Percentiles rank a stretch among this genome's conserved stretches.
Conservation (phyloP, 1,139 yeast species). For the Zygoascus sp. region DNA sequence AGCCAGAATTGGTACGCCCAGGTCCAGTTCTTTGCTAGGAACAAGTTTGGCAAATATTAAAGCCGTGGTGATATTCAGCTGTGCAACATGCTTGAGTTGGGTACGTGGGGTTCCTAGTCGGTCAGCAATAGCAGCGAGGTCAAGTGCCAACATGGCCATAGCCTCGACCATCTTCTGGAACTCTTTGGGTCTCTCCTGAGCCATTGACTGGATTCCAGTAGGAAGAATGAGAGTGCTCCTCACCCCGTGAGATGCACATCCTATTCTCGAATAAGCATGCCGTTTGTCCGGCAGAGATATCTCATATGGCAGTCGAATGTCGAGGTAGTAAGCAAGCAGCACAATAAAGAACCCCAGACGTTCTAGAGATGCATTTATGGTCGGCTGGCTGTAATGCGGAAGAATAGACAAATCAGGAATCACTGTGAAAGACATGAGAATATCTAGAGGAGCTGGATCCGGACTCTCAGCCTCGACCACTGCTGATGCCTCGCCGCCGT, state of each 20-base stretch:
- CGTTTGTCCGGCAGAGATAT: conserved; percentile 29
- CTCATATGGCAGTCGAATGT: conserved; percentile 32
- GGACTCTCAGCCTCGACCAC: background rate
- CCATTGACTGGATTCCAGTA: conserved; percentile 18
- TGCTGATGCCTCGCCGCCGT: conserved; percentile 15
- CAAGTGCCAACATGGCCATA: conserved; percentile 34
- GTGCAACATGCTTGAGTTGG: conserved; percentile 17
- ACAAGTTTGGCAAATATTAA: conserved; percentile 12
- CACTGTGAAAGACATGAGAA: conserved; percentile 26
- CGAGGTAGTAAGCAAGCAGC: conserved; percentile 34
- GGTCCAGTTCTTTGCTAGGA: conserved; percentile 7
- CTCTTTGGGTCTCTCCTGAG: conserved; percentile 27
- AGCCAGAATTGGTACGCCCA: background rate
- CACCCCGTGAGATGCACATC: conserved; percentile 17
- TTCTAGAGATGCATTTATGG: conserved; percentile 34
- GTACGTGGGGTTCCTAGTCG: conserved; percentile 17
- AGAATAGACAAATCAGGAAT: conserved; percentile 33
- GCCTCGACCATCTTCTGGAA: conserved; percentile 32
- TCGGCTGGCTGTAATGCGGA: conserved; percentile 28
- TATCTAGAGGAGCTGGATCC: conserved; percentile 20
- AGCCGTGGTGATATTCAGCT: conserved; percentile 18
- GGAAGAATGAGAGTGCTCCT: conserved; percentile 18
- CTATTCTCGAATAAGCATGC: conserved; percentile 26
- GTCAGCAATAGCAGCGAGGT: conserved; percentile 27
- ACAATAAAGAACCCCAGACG: conserved; percentile 31